Conservation (phyloP, 495 filamentous ascomycete species). For the Thermothielavioides terrestris region DNA sequence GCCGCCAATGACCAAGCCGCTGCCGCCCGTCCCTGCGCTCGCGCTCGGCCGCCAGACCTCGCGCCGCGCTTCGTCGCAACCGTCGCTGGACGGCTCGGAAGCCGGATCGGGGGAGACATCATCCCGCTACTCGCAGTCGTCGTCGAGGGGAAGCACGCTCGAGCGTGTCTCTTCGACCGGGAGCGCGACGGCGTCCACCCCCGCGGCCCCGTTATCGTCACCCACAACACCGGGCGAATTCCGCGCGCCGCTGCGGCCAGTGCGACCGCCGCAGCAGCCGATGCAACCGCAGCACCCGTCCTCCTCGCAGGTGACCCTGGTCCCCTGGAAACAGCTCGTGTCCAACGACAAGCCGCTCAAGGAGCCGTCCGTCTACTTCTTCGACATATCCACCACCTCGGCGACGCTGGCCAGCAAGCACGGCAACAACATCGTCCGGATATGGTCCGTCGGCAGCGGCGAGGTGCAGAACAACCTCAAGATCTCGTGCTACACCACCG, state of each 20-base stretch:
- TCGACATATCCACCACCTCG: conserved; percentile 22
- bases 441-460: conserved; percentile 28
- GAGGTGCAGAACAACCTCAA: conserved; percentile 25
- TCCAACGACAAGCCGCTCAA: conserved; percentile 20
- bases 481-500: conserved; percentile 27
- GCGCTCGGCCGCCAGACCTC: conserved; percentile 1
- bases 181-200: not conserved
- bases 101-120: conserved; percentile 7
- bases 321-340: conserved; percentile 21
- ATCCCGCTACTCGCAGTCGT: conserved; percentile 9
- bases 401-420: conserved; percentile 25
- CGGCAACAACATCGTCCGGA: conserved; percentile 30
- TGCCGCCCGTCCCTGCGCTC: conserved; percentile 17
- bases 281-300: conserved; percentile 7
- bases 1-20: conserved; percentile 15
- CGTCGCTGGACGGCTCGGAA: conserved; percentile 15
- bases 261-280: not conserved
- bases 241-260: too few relatives aligned
- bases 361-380: conserved; percentile 23
- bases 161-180: conserved; percentile 5
- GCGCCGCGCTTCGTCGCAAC: conserved; percentile 13
- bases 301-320: conserved; percentile 10
- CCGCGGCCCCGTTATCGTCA: not conserved
- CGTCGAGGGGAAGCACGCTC: conserved; percentile 5
- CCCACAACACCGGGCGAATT: not conserved